Evolutionary conservation across 2,329 filamentous ascomycete species (phyloP), one percentile per base, ranked within the genome.

Genomic region (Hymenoscyphus repandus): DNA sequence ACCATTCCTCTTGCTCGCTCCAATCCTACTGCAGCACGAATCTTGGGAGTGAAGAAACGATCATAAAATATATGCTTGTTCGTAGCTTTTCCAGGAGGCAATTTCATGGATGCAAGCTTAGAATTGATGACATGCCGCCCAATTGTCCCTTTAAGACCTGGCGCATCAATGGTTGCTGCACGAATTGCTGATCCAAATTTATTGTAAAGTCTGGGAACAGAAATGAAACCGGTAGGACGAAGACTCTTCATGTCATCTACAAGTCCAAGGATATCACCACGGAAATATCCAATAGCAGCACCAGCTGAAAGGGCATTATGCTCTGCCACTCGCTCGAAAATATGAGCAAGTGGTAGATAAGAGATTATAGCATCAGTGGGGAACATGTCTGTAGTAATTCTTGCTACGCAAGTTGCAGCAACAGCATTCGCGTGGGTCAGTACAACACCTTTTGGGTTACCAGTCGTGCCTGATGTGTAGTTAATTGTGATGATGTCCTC

Each of bases 311-410:
- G 74, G 12, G 82, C 79, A 3, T 76, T 74, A 67, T 95, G 87
- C 67, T 99, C 93, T 37, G 84, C 75, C 59, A 96, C 76, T 49
- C 93, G 86, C 58, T 91, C 88, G 68, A 89, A 96, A 62, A 99
- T 97, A 67, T 99, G 93, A 9, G 93, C 93, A 36, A 96, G 74
- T 0, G 93, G 93, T 46, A 99, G 79, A 70, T 97, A 99, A 1
- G 92, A 97, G 51, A 89, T 80, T 59, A 85, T 75, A 2, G 84
- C 72, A 59, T 93, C 87, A 54, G 69, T 69, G 45, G 72, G 62
- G 2, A 61, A 58, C 50, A 80, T 74, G 11, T 74, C 72, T 11
- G 72, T 73, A 51, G 74, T 72, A 34, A 80, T 69, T 52, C 88
- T 75, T 45, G 78, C 79, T 15, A 77, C 72, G 11, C 82, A 75